Evolutionary conservation across 2,329 filamentous ascomycete genomes (phyloP).

Genomic region (Botryotinia convoluta): DNA sequence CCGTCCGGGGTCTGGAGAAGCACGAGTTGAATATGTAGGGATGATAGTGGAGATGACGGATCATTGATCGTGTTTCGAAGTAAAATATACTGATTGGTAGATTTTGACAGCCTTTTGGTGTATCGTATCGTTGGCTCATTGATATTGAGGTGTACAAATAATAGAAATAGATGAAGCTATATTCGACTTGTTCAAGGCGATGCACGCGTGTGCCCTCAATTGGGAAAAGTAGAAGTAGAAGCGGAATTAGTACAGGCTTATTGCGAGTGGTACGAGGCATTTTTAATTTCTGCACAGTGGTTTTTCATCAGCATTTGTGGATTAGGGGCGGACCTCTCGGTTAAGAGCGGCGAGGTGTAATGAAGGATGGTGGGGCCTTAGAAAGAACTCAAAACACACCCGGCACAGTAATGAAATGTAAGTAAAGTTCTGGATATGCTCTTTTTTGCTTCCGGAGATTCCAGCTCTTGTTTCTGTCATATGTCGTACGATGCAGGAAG

Average conservation of each 20-base stretch:
- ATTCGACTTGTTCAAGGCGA: not conserved
- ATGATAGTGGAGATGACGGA: conserved; percentile 7
- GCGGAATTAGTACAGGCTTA: not conserved
- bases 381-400: not conserved
- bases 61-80: not conserved
- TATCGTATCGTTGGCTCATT: not conserved
- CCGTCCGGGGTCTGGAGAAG: conserved; percentile 21
- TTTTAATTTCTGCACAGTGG: not conserved
- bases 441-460: not conserved
- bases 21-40: not conserved
- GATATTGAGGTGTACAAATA: not conserved
- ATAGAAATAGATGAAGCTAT: not conserved
- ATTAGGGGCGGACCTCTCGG: not conserved
- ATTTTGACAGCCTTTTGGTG: not conserved
- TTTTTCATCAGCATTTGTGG: not conserved
- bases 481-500: not conserved
- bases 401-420: not conserved
- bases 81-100: not conserved
- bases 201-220: not conserved
- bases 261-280: not conserved
- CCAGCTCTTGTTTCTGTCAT: not conserved
- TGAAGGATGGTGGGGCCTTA: not conserved
- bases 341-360: conserved; percentile 2
- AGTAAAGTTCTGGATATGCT: not conserved
- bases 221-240: not conserved